phyloP scores from a whole-genome alignment of 148 eudicot genomes.

The Spergularia bocconei region DNA sequence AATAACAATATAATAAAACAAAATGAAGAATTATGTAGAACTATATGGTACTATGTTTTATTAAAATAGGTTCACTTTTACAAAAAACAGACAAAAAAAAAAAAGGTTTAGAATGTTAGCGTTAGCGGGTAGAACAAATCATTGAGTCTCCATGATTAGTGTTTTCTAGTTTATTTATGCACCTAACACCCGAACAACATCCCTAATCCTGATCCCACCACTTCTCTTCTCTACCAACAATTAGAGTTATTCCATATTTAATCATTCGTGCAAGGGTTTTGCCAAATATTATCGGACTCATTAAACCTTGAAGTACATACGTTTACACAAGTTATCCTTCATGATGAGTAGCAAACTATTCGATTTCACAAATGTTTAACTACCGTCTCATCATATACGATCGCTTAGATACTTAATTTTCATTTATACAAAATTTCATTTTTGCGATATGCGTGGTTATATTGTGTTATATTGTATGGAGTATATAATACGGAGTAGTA shows the following conservation, averaged over 20 bases:
- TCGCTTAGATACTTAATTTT: no score
- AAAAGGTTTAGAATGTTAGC: no score
- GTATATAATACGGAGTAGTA: no score
- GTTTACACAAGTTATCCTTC: no score
- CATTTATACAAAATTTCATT: no score
- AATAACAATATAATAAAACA: no score
- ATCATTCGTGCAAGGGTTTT: not conserved
- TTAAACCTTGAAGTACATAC: not conserved
- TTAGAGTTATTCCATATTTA: not conserved
- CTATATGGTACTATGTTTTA: not conserved
- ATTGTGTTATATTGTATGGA: no score
- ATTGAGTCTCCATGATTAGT: conserved; percentile 6
- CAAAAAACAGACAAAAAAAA: not conserved
- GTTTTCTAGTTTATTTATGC: not conserved
- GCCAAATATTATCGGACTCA: not conserved
- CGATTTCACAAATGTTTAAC: no score
- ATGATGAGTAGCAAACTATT: no score
- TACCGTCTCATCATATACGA: no score
- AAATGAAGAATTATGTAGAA: not conserved
- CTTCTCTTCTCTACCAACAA: not conserved
- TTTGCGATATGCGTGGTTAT: no score
- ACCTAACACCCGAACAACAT: conserved; percentile 10
- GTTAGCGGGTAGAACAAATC: not conserved
- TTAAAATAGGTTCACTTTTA: not conserved
- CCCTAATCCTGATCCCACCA: not conserved